phyloP scores from a whole-genome alignment of 805 yeast species.

The Lachancea lanzarotensis region DNA sequence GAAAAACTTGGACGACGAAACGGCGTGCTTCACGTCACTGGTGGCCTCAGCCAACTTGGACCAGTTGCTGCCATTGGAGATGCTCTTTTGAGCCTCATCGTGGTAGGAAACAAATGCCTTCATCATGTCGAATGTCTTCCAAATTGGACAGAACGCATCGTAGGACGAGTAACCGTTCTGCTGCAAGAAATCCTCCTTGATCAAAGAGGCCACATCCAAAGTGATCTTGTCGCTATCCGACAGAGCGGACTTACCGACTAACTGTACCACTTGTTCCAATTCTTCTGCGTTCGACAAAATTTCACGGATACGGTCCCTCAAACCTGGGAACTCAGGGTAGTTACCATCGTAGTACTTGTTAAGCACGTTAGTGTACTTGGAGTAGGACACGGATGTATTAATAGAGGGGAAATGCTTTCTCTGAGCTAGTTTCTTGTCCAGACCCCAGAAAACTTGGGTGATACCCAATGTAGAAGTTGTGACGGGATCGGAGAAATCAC shows the following conservation, averaged over 20 bases:
- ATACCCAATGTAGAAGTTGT: slow-evolving; percentile 98
- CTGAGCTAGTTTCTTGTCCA: slow-evolving; percentile 97
- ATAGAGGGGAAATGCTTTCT: slow-evolving; percentile 99
- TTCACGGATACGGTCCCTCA: slow-evolving; percentile 90
- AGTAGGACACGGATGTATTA: slow-evolving; percentile 92
- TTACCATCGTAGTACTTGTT: slow-evolving; percentile 76
- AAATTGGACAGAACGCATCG: slow-evolving; percentile 98
- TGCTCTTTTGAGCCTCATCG: slow-evolving; percentile 97
- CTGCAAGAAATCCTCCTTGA: slow-evolving; percentile 97
- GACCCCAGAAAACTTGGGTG: slow-evolving; percentile 99
- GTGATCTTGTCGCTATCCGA: slow-evolving; percentile 96
- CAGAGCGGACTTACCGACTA: slow-evolving; percentile 96
- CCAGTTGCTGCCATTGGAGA: slow-evolving; percentile 92
- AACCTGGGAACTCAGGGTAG: slow-evolving; percentile 84
- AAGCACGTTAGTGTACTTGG: slow-evolving; percentile 88
- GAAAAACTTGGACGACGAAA: slow-evolving; percentile 90
- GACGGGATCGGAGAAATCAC: slow-evolving; percentile 99
- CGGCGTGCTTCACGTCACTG: slow-evolving; percentile 84
- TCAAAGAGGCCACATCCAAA: slow-evolving; percentile 81
- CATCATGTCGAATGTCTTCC: slow-evolving; percentile 99
- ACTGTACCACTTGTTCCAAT: slow-evolving; percentile 97
- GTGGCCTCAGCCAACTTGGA: slow-evolving; percentile 85
- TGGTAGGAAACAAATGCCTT: slow-evolving; percentile 83
- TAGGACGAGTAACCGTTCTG: slow-evolving; percentile 98
- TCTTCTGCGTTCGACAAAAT: slow-evolving; percentile 96